Evolutionary conservation across 768 basidiomycete genomes (phyloP), one percentile per base, ranked within the genome.

Genomic region (Russula sp.): DNA sequence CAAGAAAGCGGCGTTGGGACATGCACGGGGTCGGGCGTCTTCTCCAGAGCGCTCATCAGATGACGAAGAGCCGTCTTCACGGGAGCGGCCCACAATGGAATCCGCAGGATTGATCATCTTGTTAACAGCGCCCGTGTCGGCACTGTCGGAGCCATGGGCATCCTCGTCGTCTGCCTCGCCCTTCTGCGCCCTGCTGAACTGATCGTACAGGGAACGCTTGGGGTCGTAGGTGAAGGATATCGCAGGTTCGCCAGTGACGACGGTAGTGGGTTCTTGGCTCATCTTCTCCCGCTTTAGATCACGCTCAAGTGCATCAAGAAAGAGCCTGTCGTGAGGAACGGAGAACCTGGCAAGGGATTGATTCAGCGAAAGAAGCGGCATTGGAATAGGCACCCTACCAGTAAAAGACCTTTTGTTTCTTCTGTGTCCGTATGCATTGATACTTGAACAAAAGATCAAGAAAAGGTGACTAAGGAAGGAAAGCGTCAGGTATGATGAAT

Each of bases 351-450:
- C 18, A 22, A 68, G 69, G 46, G 49, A 74, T 75, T 74, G 77
- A 41, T 45, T 22, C 58, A 7, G 13, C 10, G 25, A 32, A 13
- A 29, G 2, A n/a, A 48, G 4, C 13, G 1, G 49, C 6, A 32
- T 54, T 58, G 18, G 64, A 60, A 36, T 50, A 42, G 22, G 0
- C 86, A 58, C 25, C 25, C 25, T 67, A 91, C 94, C 95, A 98
- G 73, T 91, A 97, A 71, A 97, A 98, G n/a, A 98, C 95, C 73
- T 98, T 94, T 77, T 96, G 95, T 76, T 97, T 98, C 81, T 97
- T 98, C 73, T 98, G 95, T 1, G 95, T 98, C 42, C 95, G 85
- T 67, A 98, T 97, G 72, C 94, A 96, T 71, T 95, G 93, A 68
- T 90, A 94, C 73, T 95, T 94, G 83, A 97, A 97, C 10, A 98